A percentile compares a stretch with the other conserved stretches of the same genome.
Conservation (phyloP, 768 basidiomycete species). For the Mycena belliarum region DNA sequence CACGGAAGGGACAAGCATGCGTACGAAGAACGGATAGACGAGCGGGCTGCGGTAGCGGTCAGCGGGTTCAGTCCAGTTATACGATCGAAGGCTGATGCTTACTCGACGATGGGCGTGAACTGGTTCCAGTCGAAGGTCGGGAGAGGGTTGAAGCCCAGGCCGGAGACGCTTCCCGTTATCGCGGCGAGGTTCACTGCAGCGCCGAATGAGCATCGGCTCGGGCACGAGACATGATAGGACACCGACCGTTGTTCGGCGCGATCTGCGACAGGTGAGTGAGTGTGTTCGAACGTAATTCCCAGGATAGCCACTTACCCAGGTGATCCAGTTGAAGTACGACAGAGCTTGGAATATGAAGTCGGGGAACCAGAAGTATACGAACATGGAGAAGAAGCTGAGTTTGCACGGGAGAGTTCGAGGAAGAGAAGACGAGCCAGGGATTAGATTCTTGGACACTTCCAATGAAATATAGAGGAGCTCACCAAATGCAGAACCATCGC, state of each 20-base stretch:
- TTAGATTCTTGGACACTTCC: no score
- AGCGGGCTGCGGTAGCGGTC: no score
- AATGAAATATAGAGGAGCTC: no score
- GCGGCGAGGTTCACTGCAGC: slow-evolving; percentile 28
- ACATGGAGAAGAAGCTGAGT: no score
- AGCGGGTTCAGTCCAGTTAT: no score
- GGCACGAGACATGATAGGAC: no score
- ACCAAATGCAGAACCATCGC: slow-evolving; percentile 48
- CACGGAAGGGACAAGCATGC: not conserved
- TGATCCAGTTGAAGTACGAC: slow-evolving; percentile 37
- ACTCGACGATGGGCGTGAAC: slow-evolving; percentile 2
- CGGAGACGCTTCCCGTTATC: slow-evolving; percentile 22
- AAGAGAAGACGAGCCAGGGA: no score
- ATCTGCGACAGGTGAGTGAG: no score
- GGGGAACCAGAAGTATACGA: slow-evolving; percentile 29
- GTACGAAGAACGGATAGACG: slow-evolving; percentile 32
- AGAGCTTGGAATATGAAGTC: slow-evolving; percentile 34
- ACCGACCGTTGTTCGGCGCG: no score
- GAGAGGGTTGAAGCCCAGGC: not conserved
- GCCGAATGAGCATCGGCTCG: not conserved
- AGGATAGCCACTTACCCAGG: slow-evolving; percentile 17
- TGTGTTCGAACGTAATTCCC: no score
- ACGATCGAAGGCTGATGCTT: no score
- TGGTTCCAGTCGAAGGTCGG: slow-evolving; percentile 22
- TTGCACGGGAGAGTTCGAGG: no score